Evolutionary conservation across 345 rosid genomes (phyloP), one percentile per base, ranked within the genome.

Genomic region (Turnera subulata): DNA sequence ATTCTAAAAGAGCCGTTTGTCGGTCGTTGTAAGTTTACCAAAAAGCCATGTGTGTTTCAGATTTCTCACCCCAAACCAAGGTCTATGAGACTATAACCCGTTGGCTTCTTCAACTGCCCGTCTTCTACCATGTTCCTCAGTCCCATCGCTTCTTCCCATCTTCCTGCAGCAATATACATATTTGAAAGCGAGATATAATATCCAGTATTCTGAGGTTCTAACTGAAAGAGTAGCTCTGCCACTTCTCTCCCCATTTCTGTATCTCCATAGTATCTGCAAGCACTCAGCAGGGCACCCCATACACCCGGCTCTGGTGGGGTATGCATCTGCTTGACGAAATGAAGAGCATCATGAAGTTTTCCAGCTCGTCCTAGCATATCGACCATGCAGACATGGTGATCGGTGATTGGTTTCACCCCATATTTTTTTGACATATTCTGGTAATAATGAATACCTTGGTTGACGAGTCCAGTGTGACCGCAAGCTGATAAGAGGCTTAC

Each of bases 341-440:
- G 73, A 50, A 76, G 74, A 23, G 89, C 89, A 45, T 83, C 78
- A 32, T 50, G 62, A 19, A 83, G 78, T 58, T 55, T 74, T 49
- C 89, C 86, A 0, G 79, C 73, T 32, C 82, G 64, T 32, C 89
- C 89, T 6, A 84, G 79, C 82, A 81, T 76, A 51, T 76, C 85
- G 43, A 80, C 83, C 29, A 76, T 48, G 44, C 80, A 73, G 12
- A 80, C 81, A 16, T 56, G 63, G 53, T 80, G 85, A 56, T 83
- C 82, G 0, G 71, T 74, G 12, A 54, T 69, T 16, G 81, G 78
- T 63, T 78, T 64, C 17, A 80, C 80, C 10, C 58, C 67, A n/a
- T 64, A 78, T 43, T 62, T 46, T 55, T 48, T 60, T 25, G 55
- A 60, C 88, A 83, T 83, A 37, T 63, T 65, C 52, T 64, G 53